A percentile compares a stretch with the other conserved stretches of the same genome.
Evolutionary conservation across 768 basidiomycete species (phyloP).

Genomic region (Tricholoma saponaceum): DNA sequence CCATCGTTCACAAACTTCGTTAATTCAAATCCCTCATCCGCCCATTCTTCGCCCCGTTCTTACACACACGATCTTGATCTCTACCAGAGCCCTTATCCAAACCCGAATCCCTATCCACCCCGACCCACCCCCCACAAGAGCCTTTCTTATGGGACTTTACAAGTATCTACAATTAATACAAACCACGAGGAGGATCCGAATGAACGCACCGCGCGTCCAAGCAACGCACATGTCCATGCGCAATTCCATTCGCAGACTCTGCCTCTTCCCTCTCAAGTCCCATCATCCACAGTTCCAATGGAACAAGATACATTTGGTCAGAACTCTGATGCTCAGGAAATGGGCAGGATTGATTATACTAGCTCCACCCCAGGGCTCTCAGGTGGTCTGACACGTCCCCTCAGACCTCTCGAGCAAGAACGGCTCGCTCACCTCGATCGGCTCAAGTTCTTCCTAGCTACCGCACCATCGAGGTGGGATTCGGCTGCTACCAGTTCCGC

Average conservation of each 20-base stretch:
- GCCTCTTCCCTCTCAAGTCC: constrained; percentile 13
- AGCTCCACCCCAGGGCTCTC: constrained; percentile 29
- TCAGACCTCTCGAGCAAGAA: constrained; percentile 63
- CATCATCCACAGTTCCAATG: constrained; percentile 9
- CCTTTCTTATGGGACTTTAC: constrained; percentile 21
- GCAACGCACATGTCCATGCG: constrained; percentile 42
- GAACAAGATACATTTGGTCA: constrained; percentile 4
- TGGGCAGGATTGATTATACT: constrained; percentile 11
- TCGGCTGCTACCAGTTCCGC: constrained; percentile 23
- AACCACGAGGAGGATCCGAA: constrained; percentile 38
- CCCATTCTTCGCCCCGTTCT: constrained; percentile 19
- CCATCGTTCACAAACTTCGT: constrained; percentile 23
- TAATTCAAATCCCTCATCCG: constrained; percentile 31
- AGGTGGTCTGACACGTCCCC: constrained; percentile 48
- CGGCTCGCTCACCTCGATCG: constrained; percentile 71
- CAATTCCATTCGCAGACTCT: constrained; percentile 34
- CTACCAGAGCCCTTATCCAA: constrained; percentile 12
- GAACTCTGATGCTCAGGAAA: background rate
- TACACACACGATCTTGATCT: constrained; percentile 17
- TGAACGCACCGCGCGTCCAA: constrained; percentile 45
- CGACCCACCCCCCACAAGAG: constrained; percentile 16
- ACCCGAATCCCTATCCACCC: constrained; percentile 16
- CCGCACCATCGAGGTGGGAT: constrained; percentile 77
- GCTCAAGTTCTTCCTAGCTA: constrained; percentile 87
- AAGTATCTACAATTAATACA: constrained; percentile 36